A percentile compares a stretch with the other conserved stretches of the same genome.
These are phyloP conservation scores for Colletotrichum godetiae DNA, from an alignment of 2,329 filamentous ascomycete genomes.

Conservation along the genomic window DNA sequence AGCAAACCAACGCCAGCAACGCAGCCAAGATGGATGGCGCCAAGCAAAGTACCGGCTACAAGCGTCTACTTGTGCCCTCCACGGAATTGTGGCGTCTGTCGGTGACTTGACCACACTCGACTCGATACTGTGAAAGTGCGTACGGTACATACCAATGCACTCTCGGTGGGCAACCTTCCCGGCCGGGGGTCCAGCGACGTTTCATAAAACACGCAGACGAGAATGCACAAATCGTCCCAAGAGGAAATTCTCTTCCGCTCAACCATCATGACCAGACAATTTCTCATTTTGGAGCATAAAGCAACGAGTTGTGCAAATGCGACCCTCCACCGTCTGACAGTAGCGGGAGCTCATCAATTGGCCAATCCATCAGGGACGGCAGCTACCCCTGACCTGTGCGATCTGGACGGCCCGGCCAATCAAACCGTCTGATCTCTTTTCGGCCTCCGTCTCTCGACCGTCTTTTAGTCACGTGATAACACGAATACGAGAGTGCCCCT, in stretches of 20 bases:
- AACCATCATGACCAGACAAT: not conserved
- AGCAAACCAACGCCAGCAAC: not conserved
- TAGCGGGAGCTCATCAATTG: conserved; percentile 14
- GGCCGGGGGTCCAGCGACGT: not conserved
- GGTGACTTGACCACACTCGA: not conserved
- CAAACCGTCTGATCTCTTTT: not conserved
- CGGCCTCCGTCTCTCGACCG: not conserved
- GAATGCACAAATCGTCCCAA: not conserved
- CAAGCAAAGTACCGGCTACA: conserved; percentile 3
- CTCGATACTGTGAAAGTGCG: not conserved
- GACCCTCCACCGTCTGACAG: not conserved
- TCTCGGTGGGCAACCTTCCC: conserved; percentile 1
- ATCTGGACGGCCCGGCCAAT: conserved; percentile 6
- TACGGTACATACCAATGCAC: not conserved
- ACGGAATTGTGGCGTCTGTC: conserved; percentile 8
- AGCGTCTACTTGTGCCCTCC: not conserved
- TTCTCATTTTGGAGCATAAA: not conserved
- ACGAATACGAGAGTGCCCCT: conserved; percentile 28
- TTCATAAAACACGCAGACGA: not conserved
- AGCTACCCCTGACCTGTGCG: not conserved
- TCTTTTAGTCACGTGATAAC: not conserved
- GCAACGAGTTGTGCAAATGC: conserved; percentile 16
- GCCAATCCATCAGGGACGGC: conserved; percentile 6
- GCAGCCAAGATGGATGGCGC: not conserved
- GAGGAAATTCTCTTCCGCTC: not conserved